Evolutionary conservation across 441 rosid species (phyloP).

Genomic region (Aquilaria agallochum): DNA sequence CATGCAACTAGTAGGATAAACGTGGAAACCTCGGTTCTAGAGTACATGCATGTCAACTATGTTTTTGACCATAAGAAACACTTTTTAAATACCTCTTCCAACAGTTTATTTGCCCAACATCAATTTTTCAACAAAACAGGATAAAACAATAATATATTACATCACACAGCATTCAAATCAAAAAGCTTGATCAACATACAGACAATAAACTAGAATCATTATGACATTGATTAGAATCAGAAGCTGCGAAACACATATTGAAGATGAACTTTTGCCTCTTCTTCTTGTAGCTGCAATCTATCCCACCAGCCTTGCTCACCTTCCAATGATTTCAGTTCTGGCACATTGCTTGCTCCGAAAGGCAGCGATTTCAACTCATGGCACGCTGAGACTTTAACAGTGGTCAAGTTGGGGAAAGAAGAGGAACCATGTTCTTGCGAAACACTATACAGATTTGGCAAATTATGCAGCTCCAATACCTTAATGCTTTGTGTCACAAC

Average conservation of each 20-base stretch:
- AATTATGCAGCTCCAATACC: slow-evolving; percentile 13
- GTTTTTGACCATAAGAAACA: no score
- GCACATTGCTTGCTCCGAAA: slow-evolving; percentile 3
- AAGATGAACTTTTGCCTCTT: background rate
- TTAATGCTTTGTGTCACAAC: slow-evolving; percentile 19
- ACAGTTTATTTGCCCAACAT: no score
- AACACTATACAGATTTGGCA: slow-evolving; percentile 15
- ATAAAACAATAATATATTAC: no score
- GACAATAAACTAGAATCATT: no score
- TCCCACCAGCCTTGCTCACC: slow-evolving; percentile 8
- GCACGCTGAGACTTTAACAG: slow-evolving; percentile 8
- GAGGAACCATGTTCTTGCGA: background rate
- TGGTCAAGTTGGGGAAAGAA: slow-evolving; percentile 23
- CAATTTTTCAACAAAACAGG: no score
- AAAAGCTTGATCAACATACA: no score
- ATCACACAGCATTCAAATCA: no score
- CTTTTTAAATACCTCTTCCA: no score
- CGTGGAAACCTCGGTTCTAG: no score
- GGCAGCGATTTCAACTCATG: slow-evolving; percentile 12
- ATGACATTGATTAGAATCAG: no score
- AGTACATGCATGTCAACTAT: no score
- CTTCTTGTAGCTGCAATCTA: background rate
- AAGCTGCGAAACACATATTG: background rate
- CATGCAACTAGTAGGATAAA: no score
- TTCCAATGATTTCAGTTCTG: background rate